Percentiles rank a stretch among this genome's conserved stretches.
Evolutionary conservation across 169 alveolate genomes (phyloP).

Genomic region (Toxoplasma gondii): DNA sequence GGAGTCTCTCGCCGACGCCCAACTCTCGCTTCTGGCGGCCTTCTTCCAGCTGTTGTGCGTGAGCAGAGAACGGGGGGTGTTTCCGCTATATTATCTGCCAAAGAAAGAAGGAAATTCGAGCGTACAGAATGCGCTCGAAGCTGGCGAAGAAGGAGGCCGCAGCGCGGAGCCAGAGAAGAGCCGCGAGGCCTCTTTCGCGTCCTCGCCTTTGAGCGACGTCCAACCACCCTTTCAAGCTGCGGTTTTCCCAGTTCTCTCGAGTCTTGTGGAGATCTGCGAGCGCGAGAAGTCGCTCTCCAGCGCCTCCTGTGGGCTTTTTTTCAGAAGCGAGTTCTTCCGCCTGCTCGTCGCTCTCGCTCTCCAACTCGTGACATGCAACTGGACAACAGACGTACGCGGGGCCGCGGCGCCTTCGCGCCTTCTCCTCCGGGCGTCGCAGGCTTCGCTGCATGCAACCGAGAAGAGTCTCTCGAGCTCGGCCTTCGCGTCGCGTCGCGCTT

Average conservation of each 20-base stretch:
- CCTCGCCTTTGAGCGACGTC: not conserved
- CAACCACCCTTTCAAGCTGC: constrained; percentile 17
- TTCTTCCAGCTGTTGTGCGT: constrained; percentile 2
- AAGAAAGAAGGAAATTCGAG: not conserved
- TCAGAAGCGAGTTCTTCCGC: constrained; percentile 2
- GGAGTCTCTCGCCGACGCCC: constrained; percentile 11
- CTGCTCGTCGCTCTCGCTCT: not conserved
- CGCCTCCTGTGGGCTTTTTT: not conserved
- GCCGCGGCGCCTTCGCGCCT: not conserved
- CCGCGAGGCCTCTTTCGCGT: not conserved
- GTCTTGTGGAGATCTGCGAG: not conserved
- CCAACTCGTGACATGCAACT: constrained; percentile 22
- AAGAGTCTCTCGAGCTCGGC: not conserved
- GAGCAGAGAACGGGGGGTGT: not conserved
- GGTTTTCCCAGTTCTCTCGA: not conserved
- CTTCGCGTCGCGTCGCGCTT: not conserved
- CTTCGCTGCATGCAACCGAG: not conserved
- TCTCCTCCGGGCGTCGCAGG: not conserved
- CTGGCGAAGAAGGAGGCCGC: not conserved
- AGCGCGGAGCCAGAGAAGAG: not conserved
- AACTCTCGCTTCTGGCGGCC: constrained; percentile 20
- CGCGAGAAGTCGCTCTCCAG: not conserved
- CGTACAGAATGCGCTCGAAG: not conserved
- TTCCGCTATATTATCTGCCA: constrained; percentile 10
- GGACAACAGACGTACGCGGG: constrained; percentile 33